Evolutionary conservation across 2,329 filamentous ascomycete species (phyloP).

Genomic region (Alternaria gansuensis): DNA sequence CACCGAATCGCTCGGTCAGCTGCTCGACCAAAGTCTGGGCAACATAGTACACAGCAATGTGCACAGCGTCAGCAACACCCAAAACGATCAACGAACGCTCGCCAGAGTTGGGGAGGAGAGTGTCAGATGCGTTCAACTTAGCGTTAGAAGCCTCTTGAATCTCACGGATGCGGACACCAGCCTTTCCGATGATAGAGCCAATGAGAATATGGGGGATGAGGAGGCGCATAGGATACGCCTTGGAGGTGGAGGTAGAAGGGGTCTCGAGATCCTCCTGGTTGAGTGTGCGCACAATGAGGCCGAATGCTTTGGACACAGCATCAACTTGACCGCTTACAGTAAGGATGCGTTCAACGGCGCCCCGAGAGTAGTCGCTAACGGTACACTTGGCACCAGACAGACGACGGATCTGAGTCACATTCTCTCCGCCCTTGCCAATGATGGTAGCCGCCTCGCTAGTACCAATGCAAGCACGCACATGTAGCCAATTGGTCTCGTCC

Average conservation of each 20-base stretch:
- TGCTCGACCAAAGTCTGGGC: constrained; percentile 98
- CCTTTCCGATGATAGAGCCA: constrained; percentile 98
- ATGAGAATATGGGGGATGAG: constrained; percentile 97
- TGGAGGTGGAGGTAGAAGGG: constrained; percentile 89
- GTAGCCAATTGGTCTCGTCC: constrained; percentile 96
- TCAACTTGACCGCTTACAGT: constrained; percentile 97
- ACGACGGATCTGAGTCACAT: constrained; percentile 94
- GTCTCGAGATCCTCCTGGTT: constrained; percentile 94
- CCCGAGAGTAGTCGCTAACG: constrained; percentile 96
- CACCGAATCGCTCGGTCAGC: constrained; percentile 94
- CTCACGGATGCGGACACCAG: constrained; percentile 92
- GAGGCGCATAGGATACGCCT: constrained; percentile 95
- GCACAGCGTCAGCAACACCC: constrained; percentile 96
- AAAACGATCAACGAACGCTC: constrained; percentile 98
- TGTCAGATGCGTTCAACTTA: constrained; percentile 93
- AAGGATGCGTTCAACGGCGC: constrained; percentile 95
- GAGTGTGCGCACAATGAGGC: constrained; percentile 94
- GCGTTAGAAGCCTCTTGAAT: constrained; percentile 98
- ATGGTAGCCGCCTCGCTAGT: constrained; percentile 97
- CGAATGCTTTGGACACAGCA: constrained; percentile 97
- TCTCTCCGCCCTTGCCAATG: constrained; percentile 98
- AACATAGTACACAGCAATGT: constrained; percentile 99
- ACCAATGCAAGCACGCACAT: constrained; percentile 95
- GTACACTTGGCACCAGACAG: constrained; percentile 98
- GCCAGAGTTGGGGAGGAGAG: constrained; percentile 90